Percentiles rank a stretch among this genome's conserved stretches.
These are phyloP conservation scores for Suhomyces anneliseae DNA, from an alignment of 1,139 yeast genomes.

Conservation along the genomic window DNA sequence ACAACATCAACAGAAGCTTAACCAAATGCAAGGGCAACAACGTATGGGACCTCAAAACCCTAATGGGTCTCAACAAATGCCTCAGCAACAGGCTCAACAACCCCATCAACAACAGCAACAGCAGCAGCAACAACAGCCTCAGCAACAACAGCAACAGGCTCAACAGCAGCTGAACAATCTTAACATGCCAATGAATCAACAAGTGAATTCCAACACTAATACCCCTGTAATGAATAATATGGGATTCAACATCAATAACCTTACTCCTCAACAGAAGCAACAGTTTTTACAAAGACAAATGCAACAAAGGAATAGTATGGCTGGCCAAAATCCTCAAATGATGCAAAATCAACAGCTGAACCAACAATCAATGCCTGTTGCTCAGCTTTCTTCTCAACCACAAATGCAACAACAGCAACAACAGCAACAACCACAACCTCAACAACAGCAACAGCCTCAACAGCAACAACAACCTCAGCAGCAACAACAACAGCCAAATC, in stretches of 20 bases:
- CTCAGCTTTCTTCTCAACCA: conserved; percentile 11
- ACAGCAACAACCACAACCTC: conserved; percentile 10
- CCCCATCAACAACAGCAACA: conserved; percentile 9
- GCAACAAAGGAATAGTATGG: conserved; percentile 25
- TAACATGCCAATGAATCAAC: conserved; percentile 10
- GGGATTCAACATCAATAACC: conserved; percentile 19
- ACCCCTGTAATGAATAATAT: conserved; percentile 17
- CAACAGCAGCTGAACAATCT: conserved; percentile 14
- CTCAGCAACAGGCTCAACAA: conserved; percentile 13
- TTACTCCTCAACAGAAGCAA: conserved; percentile 40
- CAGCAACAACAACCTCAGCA: conserved; percentile 16
- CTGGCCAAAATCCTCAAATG: conserved; percentile 9
- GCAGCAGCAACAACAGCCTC: background rate
- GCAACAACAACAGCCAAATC: conserved; percentile 16
- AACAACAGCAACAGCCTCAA: conserved; percentile 16
- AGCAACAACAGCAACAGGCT: conserved; percentile 9
- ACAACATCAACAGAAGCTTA: conserved; percentile 25
- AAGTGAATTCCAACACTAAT: conserved; percentile 10
- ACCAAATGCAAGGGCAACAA: conserved; percentile 14
- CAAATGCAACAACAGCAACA: conserved; percentile 15
- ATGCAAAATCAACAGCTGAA: conserved; percentile 6
- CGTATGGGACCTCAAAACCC: conserved; percentile 8
- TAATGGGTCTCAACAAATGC: conserved; percentile 10
- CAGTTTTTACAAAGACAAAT: conserved; percentile 36
- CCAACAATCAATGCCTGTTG: conserved; percentile 2